A percentile compares a stretch with the other conserved stretches of the same genome.
Conservation (phyloP, 2,329 filamentous ascomycete genomes). For the Diplodia sapinea region DNA sequence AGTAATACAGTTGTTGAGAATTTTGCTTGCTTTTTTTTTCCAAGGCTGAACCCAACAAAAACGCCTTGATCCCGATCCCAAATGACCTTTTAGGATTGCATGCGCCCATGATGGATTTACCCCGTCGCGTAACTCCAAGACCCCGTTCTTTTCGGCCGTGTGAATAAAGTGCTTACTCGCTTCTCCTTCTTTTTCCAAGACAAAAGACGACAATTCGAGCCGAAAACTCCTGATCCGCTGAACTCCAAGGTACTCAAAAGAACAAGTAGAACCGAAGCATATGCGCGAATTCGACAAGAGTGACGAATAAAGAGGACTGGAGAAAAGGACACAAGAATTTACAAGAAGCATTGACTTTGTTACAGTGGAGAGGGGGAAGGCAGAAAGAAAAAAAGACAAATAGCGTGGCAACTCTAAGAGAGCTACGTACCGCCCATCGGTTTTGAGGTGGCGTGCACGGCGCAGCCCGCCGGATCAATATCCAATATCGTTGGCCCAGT, state of each 20-base stretch:
- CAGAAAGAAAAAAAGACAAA: neutral
- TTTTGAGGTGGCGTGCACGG: conserved; percentile 14
- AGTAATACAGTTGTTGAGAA: conserved; percentile 22
- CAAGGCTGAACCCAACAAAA: neutral
- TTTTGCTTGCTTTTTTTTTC: conserved; percentile 8
- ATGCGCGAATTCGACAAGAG: conserved; percentile 5
- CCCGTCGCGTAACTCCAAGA: conserved; percentile 10
- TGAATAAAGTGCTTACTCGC: neutral
- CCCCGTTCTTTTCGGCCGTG: conserved; percentile 11
- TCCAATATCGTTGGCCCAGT: conserved; percentile 24
- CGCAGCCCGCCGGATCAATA: conserved; percentile 24
- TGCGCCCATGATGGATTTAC: conserved; percentile 7
- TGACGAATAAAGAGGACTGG: neutral
- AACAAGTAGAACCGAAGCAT: conserved; percentile 1
- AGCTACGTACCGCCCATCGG: conserved; percentile 4
- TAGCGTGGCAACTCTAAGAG: neutral
- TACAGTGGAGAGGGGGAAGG: neutral
- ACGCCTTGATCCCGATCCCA: conserved; percentile 13
- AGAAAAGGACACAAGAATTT: conserved; percentile 3
- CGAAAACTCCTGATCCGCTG: neutral
- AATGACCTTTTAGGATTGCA: conserved; percentile 7
- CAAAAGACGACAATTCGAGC: neutral
- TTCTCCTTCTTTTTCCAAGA: neutral
- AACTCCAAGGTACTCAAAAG: neutral
- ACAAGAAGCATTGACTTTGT: conserved; percentile 6